These are phyloP conservation scores for Uromyces viciae-fabae DNA, from an alignment of 1,284 basidiomycete species.

Conservation along the genomic window DNA sequence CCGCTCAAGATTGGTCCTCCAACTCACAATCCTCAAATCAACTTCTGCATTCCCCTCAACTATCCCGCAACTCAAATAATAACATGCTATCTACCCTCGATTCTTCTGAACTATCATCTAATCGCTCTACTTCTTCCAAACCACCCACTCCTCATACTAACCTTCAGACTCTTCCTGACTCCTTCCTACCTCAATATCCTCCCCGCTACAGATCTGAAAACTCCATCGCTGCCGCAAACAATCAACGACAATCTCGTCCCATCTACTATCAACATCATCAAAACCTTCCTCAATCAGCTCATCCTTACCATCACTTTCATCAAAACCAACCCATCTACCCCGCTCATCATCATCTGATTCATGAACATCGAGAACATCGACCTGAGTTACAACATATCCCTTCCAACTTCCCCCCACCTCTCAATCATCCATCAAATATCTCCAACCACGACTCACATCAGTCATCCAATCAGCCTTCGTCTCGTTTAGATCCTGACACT, in stretches of 20 bases:
- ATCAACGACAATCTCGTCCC: not conserved
- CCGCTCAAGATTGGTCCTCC: not conserved
- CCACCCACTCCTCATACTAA: constrained; percentile 7
- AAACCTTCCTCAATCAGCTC: not conserved
- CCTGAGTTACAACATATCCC: not conserved
- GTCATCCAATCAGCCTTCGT: not conserved
- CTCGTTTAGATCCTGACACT: not conserved
- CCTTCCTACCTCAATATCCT: not conserved
- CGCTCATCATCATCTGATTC: not conserved
- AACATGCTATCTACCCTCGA: constrained; percentile 1
- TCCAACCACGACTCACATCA: not conserved
- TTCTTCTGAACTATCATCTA: not conserved
- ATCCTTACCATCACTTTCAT: constrained; percentile 8
- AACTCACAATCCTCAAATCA: constrained; percentile 1
- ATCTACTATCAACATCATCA: constrained; percentile 20
- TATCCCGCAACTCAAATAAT: constrained; percentile 10
- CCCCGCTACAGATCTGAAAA: not conserved
- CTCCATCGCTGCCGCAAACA: not conserved
- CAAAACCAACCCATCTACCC: not conserved
- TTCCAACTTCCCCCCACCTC: not conserved
- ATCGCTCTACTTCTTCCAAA: not conserved
- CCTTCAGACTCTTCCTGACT: not conserved
- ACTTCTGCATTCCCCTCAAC: constrained; percentile 1
- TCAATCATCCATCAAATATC: not conserved
- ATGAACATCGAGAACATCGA: constrained; percentile 4